Percentiles rank a stretch among this genome's conserved stretches.
These are phyloP conservation scores for Daucus carota DNA, from an alignment of 129 eudicot genomes.

Conservation along the genomic window DH1_v3.0 NC_030384.2:15426501-15427000, in stretches of 20 bases:
- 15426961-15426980: neutral
- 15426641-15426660: neutral
- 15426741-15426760: conserved; percentile 79
- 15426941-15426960: neutral
- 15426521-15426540: neutral
- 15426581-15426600: neutral
- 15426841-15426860: neutral
- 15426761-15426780: conserved; percentile 95
- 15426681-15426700: neutral
- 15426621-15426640: neutral
- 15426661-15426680: neutral
- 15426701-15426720: neutral
- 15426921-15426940: neutral
- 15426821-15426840: neutral
- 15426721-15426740: conserved; percentile 66
- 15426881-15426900: neutral
- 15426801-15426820: neutral
- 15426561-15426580: neutral
- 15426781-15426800: conserved; percentile 85
- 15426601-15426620: neutral
- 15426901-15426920: neutral
- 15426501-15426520: too few species aligned
- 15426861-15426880: neutral
- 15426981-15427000: neutral
- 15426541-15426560: neutral